These are phyloP conservation scores for Pythium rhizo-oryzae DNA, from an alignment of 352 stramenopile genomes.

Conservation along the genomic window DNA sequence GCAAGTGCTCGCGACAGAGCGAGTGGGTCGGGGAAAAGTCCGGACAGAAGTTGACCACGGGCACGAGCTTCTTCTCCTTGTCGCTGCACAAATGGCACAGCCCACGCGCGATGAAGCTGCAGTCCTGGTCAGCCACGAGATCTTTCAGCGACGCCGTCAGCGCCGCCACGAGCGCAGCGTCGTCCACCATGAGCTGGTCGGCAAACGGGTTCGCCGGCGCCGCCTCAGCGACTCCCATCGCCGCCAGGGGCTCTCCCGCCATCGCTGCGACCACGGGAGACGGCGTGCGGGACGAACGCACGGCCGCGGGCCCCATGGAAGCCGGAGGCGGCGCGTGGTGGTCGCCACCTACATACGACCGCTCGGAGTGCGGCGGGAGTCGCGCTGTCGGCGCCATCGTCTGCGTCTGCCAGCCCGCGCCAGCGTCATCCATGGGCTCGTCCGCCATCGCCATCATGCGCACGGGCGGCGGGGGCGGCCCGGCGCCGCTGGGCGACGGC, in stretches of 20 bases:
- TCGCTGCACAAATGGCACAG: conserved; percentile 68
- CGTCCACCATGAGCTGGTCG: conserved; percentile 42
- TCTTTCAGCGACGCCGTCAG: conserved; percentile 61
- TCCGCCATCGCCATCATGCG: neutral
- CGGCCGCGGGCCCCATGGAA: neutral
- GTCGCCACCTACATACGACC: too few relatives aligned
- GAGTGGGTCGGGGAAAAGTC: conserved; percentile 66
- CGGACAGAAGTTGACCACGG: conserved; percentile 80
- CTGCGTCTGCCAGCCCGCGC: neutral
- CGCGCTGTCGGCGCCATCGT: neutral
- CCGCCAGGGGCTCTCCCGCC: neutral
- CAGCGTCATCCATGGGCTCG: neutral
- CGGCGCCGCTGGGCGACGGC: conserved; percentile 20
- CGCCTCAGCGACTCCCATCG: conserved; percentile 3
- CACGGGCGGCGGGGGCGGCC: too few relatives aligned
- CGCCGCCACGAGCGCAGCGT: conserved; percentile 40
- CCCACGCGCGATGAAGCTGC: conserved; percentile 75
- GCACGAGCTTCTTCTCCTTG: conserved; percentile 48
- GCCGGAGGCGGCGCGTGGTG: too few relatives aligned
- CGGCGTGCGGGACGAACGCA: conserved; percentile 15
- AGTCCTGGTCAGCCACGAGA: conserved; percentile 57
- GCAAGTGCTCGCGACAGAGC: conserved; percentile 73
- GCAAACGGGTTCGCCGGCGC: neutral
- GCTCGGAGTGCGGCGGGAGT: too few relatives aligned
- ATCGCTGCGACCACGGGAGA: conserved; percentile 9